Evolutionary conservation across 2,329 filamentous ascomycete genomes (phyloP), one percentile per base, ranked within the genome.

Genomic region (Aspergillus sp.): DNA sequence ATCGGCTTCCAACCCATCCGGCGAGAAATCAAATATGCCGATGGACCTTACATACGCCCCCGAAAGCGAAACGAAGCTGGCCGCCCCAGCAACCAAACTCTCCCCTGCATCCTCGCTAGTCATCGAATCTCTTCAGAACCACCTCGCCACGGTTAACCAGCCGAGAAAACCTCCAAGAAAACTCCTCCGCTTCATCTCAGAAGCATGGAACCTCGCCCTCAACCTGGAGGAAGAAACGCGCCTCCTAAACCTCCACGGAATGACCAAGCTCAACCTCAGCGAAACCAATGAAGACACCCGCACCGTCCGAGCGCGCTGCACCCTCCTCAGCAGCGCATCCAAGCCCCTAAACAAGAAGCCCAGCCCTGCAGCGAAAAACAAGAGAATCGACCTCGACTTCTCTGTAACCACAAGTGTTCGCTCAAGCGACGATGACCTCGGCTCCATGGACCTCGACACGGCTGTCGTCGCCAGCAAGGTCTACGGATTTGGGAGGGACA

Each of bases 201-300:
- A 52, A 26, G 60, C 60, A n/a, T 68, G 64, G 64, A 51, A 62
- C 39, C 49, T 56, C 25, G 53, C 56, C 2, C 48, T 52, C 27
- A 53, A 47, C 4, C 47, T 67, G 5, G 58, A 64, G 31, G 56
- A 65, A 35, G 64, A 68, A 40, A 52, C 64, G 24, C 60, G 58
- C 29, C 55, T 64, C 43, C 55, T 68, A 10, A 58, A 56, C 39
- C 62, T 64, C 39, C 60, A 58, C 34, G 64, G 64, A 17, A 55
- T 67, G n/a, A 65, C 63, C 8, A 58, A 54, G 16, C 49, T 58
- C 15, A 50, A 45, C 6, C 46, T 61, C 17, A 45, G 45, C 1
- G 49, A 58, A 8, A 42, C 43, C 4, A 36, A 50, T 6, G 44
- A 46, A 12, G 40, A 42, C n/a, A n/a, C n/a, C 1, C 41, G 48